Evolutionary conservation across 805 yeast genomes (phyloP).

Genomic region (Starmerella asiatica): DNA sequence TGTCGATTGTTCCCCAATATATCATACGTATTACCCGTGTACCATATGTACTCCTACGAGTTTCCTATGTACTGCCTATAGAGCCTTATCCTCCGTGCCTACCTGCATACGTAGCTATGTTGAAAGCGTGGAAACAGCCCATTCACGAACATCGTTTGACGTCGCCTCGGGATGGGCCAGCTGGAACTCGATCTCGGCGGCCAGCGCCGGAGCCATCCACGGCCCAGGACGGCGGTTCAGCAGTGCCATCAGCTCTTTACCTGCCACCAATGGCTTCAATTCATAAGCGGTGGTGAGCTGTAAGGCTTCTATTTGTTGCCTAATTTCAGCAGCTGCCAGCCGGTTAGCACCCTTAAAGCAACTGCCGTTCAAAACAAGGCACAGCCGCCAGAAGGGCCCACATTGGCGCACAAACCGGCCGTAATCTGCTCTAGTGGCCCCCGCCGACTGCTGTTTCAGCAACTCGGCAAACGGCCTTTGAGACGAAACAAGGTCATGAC

Average conservation of each 20-base stretch:
- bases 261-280: slow-evolving; percentile 53
- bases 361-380: slow-evolving; percentile 28
- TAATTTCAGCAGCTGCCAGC: background rate
- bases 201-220: slow-evolving; percentile 56
- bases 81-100: too few species aligned
- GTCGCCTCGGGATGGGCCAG: slow-evolving; percentile 51
- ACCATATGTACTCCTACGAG: too few species aligned
- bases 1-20: too few species aligned
- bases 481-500: slow-evolving; percentile 33
- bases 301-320: slow-evolving; percentile 1
- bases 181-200: slow-evolving; percentile 57
- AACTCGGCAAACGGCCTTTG: slow-evolving; percentile 19
- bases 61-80: too few species aligned
- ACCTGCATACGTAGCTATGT: too few species aligned
- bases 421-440: slow-evolving; percentile 30
- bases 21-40: too few species aligned
- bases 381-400: slow-evolving; percentile 39
- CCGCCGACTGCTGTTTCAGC: slow-evolving; percentile 20
- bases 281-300: slow-evolving; percentile 33
- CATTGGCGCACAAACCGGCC: slow-evolving; percentile 47
- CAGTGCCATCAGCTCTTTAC: slow-evolving; percentile 46
- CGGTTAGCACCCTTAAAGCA: background rate
- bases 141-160: slow-evolving; percentile 43
- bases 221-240: slow-evolving; percentile 62
- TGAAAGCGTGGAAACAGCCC: background rate